A percentile compares a stretch with the other conserved stretches of the same genome.
Conservation (phyloP, 179 eudicot species). For the Amaranthus tricolor region DNA sequence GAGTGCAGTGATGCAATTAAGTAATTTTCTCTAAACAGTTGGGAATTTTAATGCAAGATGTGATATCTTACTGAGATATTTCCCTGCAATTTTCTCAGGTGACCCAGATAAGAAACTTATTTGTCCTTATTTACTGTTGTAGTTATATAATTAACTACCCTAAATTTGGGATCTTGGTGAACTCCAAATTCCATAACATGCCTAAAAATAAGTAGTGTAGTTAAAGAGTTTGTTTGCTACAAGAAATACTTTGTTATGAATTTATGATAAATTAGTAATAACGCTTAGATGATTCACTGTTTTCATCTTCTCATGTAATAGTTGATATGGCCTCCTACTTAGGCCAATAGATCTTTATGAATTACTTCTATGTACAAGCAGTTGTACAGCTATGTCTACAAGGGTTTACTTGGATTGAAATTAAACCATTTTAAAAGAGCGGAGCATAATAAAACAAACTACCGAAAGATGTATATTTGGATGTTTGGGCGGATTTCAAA, state of each 20-base stretch:
- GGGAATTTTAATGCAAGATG: not conserved
- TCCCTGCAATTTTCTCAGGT: slow-evolving; percentile 5
- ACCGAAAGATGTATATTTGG: no score
- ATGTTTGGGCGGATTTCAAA: no score
- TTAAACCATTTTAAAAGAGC: no score
- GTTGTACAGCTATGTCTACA: slow-evolving; percentile 9
- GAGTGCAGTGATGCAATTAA: not conserved
- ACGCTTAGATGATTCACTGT: slow-evolving; percentile 17
- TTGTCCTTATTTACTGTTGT: not conserved
- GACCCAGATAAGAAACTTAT: not conserved
- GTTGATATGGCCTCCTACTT: slow-evolving; percentile 20
- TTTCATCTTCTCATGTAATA: slow-evolving; percentile 1
- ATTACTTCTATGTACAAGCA: not conserved
- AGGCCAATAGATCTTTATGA: slow-evolving; percentile 1
- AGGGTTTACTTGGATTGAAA: no score
- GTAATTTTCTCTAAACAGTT: not conserved
- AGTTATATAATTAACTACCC: not conserved
- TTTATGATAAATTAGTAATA: slow-evolving; percentile 7
- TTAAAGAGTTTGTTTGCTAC: not conserved
- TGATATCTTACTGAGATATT: not conserved
- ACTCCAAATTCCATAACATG: not conserved
- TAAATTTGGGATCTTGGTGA: not conserved
- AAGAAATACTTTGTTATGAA: slow-evolving; percentile 4
- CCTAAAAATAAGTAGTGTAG: slow-evolving; percentile 13
- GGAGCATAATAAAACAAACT: no score